Base-by-base conservation (phyloP, 345 rosid genomes). In the Trapa bicornis region DNA sequence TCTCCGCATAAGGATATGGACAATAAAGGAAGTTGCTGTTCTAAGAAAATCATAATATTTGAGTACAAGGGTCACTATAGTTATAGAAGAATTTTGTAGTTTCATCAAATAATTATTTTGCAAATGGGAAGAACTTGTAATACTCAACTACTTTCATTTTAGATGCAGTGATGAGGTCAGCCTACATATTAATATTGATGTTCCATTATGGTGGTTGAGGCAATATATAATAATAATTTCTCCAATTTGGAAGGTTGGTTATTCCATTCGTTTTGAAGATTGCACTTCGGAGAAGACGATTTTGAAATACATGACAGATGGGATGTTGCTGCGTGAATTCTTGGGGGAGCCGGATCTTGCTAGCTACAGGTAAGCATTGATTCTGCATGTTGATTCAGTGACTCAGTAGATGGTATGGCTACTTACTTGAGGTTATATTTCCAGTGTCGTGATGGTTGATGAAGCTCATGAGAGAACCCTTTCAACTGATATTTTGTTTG, bases 401-500 rank as follows among this genome's bases (percentile, higher is more conserved):
- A 37, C 47, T 35, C 14, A 32, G 14, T 66, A 41, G 43, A 57
- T 68, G 68, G 77, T 70, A 67, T 57, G 61, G 42, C 35, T 56
- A 37, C 48, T 71, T 54, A 71, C 48, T 52, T 57, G 22, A 16
- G 5, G n/a, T 15, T 33, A 67, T 75, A 67, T 78, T 64, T 78
- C 74, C 84, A 92, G 97, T 72, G 92, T 94, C 39, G 80, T 91
- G 71, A 91, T 94, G 89, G 97, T 94, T 75, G 99, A 94, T 66
- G 97, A 94, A 84, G 97, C 99, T 2, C 99, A 94, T 77, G 99
- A 94, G 83, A 94, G 99, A 81, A 94, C 99, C 37, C 76, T 94
- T 72, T 94, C 99, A 36, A 94, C 99, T 9, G 99, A 94, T 78
- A 91, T 94, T 68, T 83, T 94, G 42, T 94, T 94, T 61, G 99